phyloP scores from a whole-genome alignment of 2,329 filamentous ascomycete genomes.

The Hymenoscyphus occultus region DNA sequence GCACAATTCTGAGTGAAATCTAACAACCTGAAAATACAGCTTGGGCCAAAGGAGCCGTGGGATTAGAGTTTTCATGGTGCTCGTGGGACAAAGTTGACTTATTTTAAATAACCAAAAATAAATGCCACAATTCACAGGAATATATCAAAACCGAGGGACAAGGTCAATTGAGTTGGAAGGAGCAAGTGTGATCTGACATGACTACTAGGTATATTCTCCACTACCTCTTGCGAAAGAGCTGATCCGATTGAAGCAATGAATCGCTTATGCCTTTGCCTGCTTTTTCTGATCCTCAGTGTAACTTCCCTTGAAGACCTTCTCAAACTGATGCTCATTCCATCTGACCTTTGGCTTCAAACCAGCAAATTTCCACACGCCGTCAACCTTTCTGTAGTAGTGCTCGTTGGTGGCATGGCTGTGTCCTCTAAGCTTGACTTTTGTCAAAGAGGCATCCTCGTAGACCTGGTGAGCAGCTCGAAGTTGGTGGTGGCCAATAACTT shows the following conservation, averaged over 20 bases:
- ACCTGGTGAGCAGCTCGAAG: constrained; percentile 28
- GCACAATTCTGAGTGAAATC: no score
- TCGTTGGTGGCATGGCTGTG: constrained; percentile 32
- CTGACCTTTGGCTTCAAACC: constrained; percentile 31
- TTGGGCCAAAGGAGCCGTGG: no score
- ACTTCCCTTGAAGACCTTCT: constrained; percentile 31
- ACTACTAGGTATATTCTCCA: background rate
- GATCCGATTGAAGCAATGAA: background rate
- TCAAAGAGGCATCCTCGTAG: constrained; percentile 22
- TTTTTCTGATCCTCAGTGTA: constrained; percentile 13
- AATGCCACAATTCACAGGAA: no score
- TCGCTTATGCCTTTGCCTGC: background rate
- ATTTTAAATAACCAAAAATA: no score
- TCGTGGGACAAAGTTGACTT: no score
- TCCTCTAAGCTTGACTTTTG: constrained; percentile 26
- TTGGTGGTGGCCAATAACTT: constrained; percentile 49
- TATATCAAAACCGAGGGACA: background rate
- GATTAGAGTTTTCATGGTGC: no score
- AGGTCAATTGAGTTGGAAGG: background rate
- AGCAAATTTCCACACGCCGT: constrained; percentile 34
- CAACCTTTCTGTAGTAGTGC: constrained; percentile 30
- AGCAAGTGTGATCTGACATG: background rate
- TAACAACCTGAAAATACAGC: no score
- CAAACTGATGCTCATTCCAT: constrained; percentile 33
- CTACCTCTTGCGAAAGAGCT: background rate